Conservation (phyloP, 176 grass and related monocot genomes). For the Pontederia crassipes region DNA sequence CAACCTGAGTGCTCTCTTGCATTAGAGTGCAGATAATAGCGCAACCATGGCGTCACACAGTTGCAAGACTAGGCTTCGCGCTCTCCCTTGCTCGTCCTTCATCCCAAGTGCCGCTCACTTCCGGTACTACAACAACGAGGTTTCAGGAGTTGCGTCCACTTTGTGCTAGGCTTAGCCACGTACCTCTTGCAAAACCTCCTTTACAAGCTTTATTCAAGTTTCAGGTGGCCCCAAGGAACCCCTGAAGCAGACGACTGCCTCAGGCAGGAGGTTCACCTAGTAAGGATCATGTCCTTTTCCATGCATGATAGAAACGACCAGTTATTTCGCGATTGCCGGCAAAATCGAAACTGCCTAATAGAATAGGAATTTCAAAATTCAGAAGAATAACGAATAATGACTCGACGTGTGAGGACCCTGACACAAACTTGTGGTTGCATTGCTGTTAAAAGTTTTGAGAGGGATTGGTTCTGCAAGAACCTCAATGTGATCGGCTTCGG, state of each 20-base stretch:
- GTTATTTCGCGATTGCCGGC: too few relatives aligned
- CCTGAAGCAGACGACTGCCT: constrained; percentile 35
- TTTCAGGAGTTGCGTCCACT: too few relatives aligned
- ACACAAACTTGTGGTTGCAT: neutral
- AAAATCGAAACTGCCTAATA: too few relatives aligned
- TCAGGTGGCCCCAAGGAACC: constrained; percentile 48
- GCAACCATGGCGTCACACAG: constrained; percentile 13
- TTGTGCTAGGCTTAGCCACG: too few relatives aligned
- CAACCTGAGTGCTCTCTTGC: neutral
- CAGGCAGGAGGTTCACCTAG: constrained; percentile 66
- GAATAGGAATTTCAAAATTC: too few relatives aligned
- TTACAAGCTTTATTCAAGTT: constrained; percentile 31
- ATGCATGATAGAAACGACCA: neutral
- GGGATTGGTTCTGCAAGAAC: constrained; percentile 79
- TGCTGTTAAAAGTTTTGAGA: constrained; percentile 37
- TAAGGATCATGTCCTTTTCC: neutral
- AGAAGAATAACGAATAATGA: too few relatives aligned
- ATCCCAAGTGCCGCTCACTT: neutral
- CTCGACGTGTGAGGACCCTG: too few relatives aligned
- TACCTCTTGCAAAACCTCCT: too few relatives aligned
- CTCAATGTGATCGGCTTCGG: constrained; percentile 92
- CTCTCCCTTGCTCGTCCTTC: neutral
- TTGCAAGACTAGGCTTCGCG: constrained; percentile 1
- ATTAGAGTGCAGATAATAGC: neutral
- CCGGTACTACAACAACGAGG: neutral